Evolutionary conservation across 2,329 filamentous ascomycete species (phyloP).

Genomic region (Uncinocarpus reesii): DNA sequence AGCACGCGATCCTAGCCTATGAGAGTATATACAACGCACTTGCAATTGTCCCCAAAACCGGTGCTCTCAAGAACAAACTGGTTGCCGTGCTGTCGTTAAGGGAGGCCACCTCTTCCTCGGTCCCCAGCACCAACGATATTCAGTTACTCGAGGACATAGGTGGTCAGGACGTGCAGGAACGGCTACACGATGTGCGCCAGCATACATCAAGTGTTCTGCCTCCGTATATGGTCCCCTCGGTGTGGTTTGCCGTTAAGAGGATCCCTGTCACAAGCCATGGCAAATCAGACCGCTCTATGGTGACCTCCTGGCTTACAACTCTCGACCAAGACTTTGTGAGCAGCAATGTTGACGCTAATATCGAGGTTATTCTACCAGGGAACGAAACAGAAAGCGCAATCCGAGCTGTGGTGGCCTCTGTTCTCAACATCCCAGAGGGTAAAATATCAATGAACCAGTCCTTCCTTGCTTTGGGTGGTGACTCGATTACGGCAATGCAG

Average conservation of each 20-base stretch:
- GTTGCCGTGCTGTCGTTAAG: constrained; percentile 26
- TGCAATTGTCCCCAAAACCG: constrained; percentile 28
- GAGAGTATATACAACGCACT: constrained; percentile 26
- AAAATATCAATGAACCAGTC: constrained; percentile 5
- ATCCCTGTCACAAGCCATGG: constrained; percentile 6
- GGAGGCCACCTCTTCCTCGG: not conserved
- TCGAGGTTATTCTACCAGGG: not conserved
- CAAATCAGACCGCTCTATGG: constrained; percentile 4
- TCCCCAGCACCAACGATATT: not conserved
- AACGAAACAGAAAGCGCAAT: not conserved
- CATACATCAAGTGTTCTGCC: not conserved
- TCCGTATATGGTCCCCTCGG: constrained; percentile 8
- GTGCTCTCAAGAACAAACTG: constrained; percentile 26
- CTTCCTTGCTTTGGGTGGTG: constrained; percentile 12
- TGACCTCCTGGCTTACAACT: not conserved
- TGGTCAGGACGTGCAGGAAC: not conserved
- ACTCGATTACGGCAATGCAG: constrained; percentile 16
- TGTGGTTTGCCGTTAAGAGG: not conserved
- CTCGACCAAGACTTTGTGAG: not conserved
- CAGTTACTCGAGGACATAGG: not conserved
- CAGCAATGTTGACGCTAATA: not conserved
- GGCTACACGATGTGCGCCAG: not conserved
- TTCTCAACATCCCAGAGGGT: not conserved
- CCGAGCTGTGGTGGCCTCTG: not conserved
- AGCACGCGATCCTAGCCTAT: constrained; percentile 8